phyloP scores from a whole-genome alignment of 495 filamentous ascomycete genomes.

The Pseudoneurospora amorphoporcata region DNA sequence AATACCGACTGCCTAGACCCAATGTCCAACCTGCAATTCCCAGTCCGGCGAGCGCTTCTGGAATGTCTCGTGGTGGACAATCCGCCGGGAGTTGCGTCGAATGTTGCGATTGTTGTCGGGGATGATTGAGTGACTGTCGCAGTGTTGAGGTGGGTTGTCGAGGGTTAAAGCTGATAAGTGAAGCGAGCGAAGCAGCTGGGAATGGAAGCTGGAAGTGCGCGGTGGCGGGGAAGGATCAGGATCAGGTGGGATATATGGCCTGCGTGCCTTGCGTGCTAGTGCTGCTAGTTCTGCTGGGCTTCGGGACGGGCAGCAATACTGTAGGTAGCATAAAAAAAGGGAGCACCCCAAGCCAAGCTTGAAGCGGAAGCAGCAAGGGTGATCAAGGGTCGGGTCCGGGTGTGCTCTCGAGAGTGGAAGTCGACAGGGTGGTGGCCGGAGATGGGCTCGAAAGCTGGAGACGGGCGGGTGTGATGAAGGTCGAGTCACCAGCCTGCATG shows the following conservation, averaged over 20 bases:
- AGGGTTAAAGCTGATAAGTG: background rate
- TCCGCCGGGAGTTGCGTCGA: background rate
- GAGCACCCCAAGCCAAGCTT: background rate
- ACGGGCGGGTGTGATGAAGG: background rate
- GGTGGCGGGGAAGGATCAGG: slow-evolving; percentile 10
- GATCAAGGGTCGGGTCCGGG: background rate
- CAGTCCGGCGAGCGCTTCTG: background rate
- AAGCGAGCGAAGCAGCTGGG: background rate
- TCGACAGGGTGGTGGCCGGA: slow-evolving; percentile 10
- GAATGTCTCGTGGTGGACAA: background rate
- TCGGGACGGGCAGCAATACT: background rate
- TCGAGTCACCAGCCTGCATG: slow-evolving; percentile 4
- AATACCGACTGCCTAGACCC: background rate
- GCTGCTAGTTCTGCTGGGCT: background rate
- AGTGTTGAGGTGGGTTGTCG: slow-evolving; percentile 5
- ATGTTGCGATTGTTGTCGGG: slow-evolving; percentile 3
- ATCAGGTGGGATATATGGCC: slow-evolving; percentile 15
- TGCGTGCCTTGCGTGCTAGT: slow-evolving; percentile 4
- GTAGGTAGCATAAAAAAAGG: background rate
- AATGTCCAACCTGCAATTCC: background rate
- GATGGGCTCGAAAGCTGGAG: background rate
- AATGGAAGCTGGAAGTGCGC: slow-evolving; percentile 5
- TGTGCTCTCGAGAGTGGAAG: slow-evolving; percentile 6
- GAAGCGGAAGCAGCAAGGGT: background rate
- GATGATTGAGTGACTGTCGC: slow-evolving; percentile 1